phyloP scores from a whole-genome alignment of 441 rosid genomes.

The Arabidopsis hybrid region DNA sequence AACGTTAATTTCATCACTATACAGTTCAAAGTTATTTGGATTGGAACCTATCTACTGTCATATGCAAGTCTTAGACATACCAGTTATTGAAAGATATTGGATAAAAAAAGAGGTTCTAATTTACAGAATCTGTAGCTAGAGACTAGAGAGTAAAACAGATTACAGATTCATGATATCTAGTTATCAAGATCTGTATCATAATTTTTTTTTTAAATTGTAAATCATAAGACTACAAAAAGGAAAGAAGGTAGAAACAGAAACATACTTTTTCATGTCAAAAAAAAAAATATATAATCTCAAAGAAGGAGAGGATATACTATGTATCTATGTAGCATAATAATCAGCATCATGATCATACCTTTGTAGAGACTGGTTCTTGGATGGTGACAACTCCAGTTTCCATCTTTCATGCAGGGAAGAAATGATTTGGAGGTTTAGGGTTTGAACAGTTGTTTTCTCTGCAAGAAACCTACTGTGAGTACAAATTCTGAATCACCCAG shows the following conservation, averaged over 20 bases:
- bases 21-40: not conserved
- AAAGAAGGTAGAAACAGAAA: not conserved
- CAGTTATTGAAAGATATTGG: constrained; percentile 26
- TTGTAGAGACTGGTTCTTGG: constrained; percentile 48
- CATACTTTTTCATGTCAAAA: constrained; percentile 18
- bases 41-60: constrained; percentile 29
- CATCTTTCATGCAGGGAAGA: constrained; percentile 54
- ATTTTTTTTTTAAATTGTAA: constrained; percentile 21
- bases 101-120: constrained; percentile 1
- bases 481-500: constrained; percentile 45
- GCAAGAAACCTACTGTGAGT: constrained; percentile 44
- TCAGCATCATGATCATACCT: constrained; percentile 50
- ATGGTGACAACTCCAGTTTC: constrained; percentile 58
- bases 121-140: constrained; percentile 6
- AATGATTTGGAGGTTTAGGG: constrained; percentile 32
- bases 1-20: not conserved
- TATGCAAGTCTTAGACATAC: constrained; percentile 16
- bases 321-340: constrained; percentile 7
- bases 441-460: constrained; percentile 38
- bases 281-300: not conserved
- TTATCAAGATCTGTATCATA: constrained; percentile 26
- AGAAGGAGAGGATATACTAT: constrained; percentile 17
- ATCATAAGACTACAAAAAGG: constrained; percentile 37
- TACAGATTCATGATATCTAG: constrained; percentile 9
- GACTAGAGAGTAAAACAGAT: constrained; percentile 29